These are phyloP conservation scores for Aspergillus eucalypticola DNA, from an alignment of 2,329 filamentous ascomycete genomes.

Conservation along the genomic window DNA sequence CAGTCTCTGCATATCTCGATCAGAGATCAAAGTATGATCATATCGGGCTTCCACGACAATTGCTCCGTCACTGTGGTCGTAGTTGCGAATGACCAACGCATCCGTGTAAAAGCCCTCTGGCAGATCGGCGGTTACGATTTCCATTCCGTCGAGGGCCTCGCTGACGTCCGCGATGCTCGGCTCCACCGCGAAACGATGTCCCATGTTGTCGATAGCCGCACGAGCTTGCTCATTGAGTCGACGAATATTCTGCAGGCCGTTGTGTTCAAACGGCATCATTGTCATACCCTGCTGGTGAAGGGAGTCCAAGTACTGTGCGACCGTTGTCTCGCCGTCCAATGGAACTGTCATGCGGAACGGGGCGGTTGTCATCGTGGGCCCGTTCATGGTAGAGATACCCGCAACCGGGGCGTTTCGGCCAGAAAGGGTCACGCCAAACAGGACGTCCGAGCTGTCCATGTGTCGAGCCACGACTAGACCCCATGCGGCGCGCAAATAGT, in stretches of 20 bases:
- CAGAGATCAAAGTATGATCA: background rate
- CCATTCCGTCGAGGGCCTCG: background rate
- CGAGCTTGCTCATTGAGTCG: background rate
- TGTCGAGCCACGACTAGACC: constrained; percentile 43
- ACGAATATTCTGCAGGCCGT: background rate
- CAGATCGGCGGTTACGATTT: background rate
- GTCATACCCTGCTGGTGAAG: background rate
- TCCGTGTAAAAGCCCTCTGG: background rate
- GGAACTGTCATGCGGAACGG: constrained; percentile 15
- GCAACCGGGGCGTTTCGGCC: constrained; percentile 44
- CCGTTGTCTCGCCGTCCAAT: background rate
- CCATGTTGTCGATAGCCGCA: background rate
- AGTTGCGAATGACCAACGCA: background rate
- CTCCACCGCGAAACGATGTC: background rate
- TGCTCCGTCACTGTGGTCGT: background rate
- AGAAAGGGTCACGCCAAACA: constrained; percentile 48
- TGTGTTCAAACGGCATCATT: background rate
- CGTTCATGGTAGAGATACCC: constrained; percentile 43
- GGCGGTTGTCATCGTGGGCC: constrained; percentile 19
- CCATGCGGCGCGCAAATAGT: constrained; percentile 44
- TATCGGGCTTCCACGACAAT: background rate
- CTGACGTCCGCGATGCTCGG: background rate
- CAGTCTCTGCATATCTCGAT: background rate
- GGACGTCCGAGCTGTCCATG: constrained; percentile 40
- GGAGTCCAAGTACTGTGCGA: background rate